Base-by-base conservation (phyloP, 441 rosid species). In the Eutrema salsugineum region DNA sequence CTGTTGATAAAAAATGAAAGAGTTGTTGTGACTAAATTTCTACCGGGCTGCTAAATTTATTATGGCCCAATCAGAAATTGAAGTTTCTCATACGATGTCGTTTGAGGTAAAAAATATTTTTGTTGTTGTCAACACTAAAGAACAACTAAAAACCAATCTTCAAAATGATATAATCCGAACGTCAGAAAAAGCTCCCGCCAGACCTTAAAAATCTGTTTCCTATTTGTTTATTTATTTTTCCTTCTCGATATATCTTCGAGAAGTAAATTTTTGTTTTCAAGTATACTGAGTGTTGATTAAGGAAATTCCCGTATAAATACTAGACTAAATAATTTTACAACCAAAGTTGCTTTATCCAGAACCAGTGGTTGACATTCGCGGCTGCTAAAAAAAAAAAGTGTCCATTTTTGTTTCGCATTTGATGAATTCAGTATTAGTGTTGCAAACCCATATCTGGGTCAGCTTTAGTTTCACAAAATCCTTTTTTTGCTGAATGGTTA, bases 401-500 rank as follows among this genome's bases (percentile, higher is more conserved):
- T 42, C 70, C 8, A 35, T 4, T 53, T 11, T 44, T 51, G 19
- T 15, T 22, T n/a, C 11, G n/a, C 33, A 53, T 62, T 56, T 76
- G 65, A 11, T 67, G 58, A 53, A 42, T 50, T 9, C 40, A 16
- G 17, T 28, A 47, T 46, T 24, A 32, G 5, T 30, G 7, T 48
- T 36, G 32, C 66, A 38, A 70, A 57, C 7, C 56, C 57, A 2
- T n/a, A 14, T 9, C 46, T 39, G 54, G 28, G 36, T 50, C 36
- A 50, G 53, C 43, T n/a, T 30, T 55, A 35, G 64, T 56, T 62
- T 70, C 22, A 44, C 9, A 20, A 56, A 9, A 43, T 5, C 5
- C 5, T 65, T 50, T 65, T 50, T 43, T 49, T 43, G 36, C 51
- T 77, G 76, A 71, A 87, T 84, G 91, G 90, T 80, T 58, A 70